Conservation (phyloP, 2,329 filamentous ascomycete species). For the Neofusicoccum umdonicola region DNA sequence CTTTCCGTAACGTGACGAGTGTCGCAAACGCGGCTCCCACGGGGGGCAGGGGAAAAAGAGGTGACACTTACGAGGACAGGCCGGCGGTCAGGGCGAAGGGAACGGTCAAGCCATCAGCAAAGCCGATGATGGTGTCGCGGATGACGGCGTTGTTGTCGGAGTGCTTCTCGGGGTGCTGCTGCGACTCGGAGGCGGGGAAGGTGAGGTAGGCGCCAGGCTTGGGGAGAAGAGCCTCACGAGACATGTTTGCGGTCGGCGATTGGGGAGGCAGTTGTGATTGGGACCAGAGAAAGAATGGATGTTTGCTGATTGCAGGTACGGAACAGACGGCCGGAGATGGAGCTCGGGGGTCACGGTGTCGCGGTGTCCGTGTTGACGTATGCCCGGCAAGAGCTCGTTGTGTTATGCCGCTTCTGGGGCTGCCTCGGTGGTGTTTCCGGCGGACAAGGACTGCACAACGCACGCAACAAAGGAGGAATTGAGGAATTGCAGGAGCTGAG, state of each 20-base stretch:
- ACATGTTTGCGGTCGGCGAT: not conserved
- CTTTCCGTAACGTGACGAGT: not conserved
- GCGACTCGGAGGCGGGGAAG: slow-evolving; percentile 6
- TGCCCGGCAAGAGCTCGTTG: not conserved
- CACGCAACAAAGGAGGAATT: not conserved
- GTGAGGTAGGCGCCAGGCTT: slow-evolving; percentile 7
- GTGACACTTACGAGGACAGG: slow-evolving; percentile 50
- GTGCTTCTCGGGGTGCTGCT: slow-evolving; percentile 20
- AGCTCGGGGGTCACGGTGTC: not conserved
- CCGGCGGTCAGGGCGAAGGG: slow-evolving; percentile 77
- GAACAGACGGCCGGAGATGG: not conserved
- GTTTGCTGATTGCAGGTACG: not conserved
- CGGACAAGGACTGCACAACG: not conserved
- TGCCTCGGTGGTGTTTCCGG: slow-evolving; percentile 2
- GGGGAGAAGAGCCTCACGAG: slow-evolving; percentile 5
- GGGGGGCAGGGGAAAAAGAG: not conserved
- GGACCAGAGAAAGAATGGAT: no score
- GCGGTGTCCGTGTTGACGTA: not conserved
- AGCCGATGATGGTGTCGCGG: slow-evolving; percentile 69
- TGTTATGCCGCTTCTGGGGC: not conserved
- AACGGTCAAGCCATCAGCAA: slow-evolving; percentile 76
- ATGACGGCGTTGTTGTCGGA: slow-evolving; percentile 45
- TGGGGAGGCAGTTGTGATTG: no score
- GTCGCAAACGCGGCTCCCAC: not conserved
- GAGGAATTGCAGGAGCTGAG: not conserved